Conservation (phyloP, 2,329 filamentous ascomycete species). For the Madurella fahalii region DNA sequence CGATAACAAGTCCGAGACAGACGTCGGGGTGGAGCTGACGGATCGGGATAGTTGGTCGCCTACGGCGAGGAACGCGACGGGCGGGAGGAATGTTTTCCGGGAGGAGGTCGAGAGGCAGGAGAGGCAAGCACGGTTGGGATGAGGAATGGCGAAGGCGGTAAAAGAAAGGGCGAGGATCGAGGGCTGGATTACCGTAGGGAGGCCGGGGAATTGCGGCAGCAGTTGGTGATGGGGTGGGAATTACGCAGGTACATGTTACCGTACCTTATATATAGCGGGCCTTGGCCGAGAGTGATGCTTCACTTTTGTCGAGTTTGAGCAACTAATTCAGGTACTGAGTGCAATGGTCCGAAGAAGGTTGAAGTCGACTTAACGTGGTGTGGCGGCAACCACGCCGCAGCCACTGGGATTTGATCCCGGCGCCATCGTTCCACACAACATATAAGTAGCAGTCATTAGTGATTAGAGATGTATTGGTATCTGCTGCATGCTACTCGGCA, state of each 20-base stretch:
- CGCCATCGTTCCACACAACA: too few species aligned
- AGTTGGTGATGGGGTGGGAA: too few species aligned
- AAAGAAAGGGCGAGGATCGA: background rate
- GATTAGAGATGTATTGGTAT: slow-evolving; percentile 15
- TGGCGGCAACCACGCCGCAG: too few species aligned
- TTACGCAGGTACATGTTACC: too few species aligned
- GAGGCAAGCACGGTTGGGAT: slow-evolving; percentile 2
- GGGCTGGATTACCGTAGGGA: background rate
- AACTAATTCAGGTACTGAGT: too few species aligned
- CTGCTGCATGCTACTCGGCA: background rate
- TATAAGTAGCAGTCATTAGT: background rate
- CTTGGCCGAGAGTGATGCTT: too few species aligned
- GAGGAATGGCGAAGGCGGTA: background rate
- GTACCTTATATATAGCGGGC: too few species aligned
- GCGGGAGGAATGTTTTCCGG: slow-evolving; percentile 34
- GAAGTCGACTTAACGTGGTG: too few species aligned
- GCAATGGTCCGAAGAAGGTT: too few species aligned
- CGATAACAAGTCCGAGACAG: slow-evolving; percentile 18
- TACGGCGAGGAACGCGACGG: slow-evolving; percentile 9
- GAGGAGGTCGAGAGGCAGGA: slow-evolving; percentile 36
- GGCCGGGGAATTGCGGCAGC: too few species aligned
- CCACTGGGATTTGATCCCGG: too few species aligned
- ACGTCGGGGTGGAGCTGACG: slow-evolving; percentile 29
- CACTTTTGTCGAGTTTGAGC: too few species aligned
- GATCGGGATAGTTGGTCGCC: slow-evolving; percentile 32